phyloP scores from a whole-genome alignment of 2,329 filamentous ascomycete genomes.

The Microdochium trichocladiopsis region DNA sequence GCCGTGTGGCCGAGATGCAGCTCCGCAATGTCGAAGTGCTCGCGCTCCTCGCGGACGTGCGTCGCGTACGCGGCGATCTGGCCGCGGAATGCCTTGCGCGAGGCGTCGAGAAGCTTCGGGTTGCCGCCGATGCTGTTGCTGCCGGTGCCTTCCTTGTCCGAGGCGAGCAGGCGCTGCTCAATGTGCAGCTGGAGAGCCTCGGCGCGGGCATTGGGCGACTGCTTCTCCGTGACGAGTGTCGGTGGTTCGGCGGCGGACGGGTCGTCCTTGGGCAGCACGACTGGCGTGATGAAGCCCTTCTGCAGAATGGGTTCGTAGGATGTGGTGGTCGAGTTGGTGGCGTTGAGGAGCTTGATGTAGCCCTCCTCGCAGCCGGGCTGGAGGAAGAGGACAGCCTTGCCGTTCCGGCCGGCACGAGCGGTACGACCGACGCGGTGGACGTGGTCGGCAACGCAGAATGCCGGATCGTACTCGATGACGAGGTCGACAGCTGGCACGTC shows the following conservation, averaged over 20 bases:
- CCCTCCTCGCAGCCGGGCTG: conserved; percentile 87
- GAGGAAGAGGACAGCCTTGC: conserved; percentile 82
- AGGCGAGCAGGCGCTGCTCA: conserved; percentile 48
- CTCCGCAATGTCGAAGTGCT: conserved; percentile 85
- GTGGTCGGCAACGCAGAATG: conserved; percentile 89
- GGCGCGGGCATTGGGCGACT: conserved; percentile 39
- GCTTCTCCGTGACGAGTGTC: conserved; percentile 28
- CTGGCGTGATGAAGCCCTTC: conserved; percentile 54
- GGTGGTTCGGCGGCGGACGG: conserved; percentile 56
- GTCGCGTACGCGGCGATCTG: conserved; percentile 94
- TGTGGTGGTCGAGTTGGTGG: conserved; percentile 40
- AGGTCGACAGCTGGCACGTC: conserved; percentile 93
- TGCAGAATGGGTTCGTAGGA: conserved; percentile 51
- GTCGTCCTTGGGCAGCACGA: conserved; percentile 45
- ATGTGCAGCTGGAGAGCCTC: conserved; percentile 53
- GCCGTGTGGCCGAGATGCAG: conserved; percentile 89
- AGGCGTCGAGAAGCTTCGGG: conserved; percentile 71
- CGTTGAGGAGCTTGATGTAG: conserved; percentile 68
- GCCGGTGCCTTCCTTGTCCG: conserved; percentile 11
- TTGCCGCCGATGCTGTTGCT: conserved; percentile 30
- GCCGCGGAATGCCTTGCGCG: conserved; percentile 79
- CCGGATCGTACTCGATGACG: conserved; percentile 92
- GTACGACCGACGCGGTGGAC: conserved; percentile 92
- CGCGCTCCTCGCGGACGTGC: conserved; percentile 77
- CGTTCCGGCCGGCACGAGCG: conserved; percentile 82